Percentiles rank a stretch among this genome's conserved stretches.
Conservation (phyloP, 2,329 filamentous ascomycete genomes). For the Aureobasidium vineae region DNA sequence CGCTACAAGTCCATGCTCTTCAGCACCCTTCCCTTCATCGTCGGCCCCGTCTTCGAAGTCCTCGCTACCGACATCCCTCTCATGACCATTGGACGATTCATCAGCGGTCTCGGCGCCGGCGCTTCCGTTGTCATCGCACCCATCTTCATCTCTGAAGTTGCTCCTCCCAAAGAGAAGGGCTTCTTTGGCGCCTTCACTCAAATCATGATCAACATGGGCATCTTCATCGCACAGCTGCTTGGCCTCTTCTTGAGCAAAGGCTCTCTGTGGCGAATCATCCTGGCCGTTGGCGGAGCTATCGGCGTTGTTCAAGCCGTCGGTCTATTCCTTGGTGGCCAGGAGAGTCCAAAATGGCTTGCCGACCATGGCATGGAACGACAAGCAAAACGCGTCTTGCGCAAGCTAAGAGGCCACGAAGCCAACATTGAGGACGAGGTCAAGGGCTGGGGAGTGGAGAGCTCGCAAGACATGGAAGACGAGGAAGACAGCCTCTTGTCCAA, state of each 20-base stretch:
- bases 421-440: constrained; percentile 73
- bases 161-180: constrained; percentile 60
- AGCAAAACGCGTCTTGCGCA: constrained; percentile 68
- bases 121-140: constrained; percentile 90
- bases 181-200: constrained; percentile 85
- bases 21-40: constrained; percentile 72
- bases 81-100: constrained; percentile 70
- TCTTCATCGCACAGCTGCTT: constrained; percentile 75
- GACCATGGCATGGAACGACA: constrained; percentile 58
- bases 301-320: constrained; percentile 66
- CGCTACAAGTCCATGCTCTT: constrained; percentile 72
- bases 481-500: constrained; percentile 66
- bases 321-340: constrained; percentile 68
- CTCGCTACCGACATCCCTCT: constrained; percentile 64
- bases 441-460: constrained; percentile 43
- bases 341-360: constrained; percentile 86
- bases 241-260: constrained; percentile 85
- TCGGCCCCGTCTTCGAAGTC: constrained; percentile 74
- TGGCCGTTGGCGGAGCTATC: constrained; percentile 69
- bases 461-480: constrained; percentile 53
- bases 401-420: constrained; percentile 66
- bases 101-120: constrained; percentile 82
- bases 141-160: constrained; percentile 89
- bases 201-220: constrained; percentile 85
- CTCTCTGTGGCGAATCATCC: constrained; percentile 77